These are phyloP conservation scores for Populus davidiana DNA, from an alignment of 345 rosid species.

Conservation along the genomic window DNA sequence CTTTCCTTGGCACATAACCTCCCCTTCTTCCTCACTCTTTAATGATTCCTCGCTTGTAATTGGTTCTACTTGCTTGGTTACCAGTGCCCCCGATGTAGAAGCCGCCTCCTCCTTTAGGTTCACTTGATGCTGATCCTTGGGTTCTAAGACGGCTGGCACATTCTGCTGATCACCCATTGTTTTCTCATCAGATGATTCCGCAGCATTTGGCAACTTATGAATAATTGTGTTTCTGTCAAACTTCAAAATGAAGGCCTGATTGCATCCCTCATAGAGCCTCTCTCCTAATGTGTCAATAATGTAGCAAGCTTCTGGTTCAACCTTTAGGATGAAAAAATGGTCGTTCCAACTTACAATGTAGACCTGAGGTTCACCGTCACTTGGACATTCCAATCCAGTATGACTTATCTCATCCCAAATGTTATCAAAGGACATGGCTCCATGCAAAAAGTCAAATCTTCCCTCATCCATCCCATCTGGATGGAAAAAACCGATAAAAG, in stretches of 20 bases:
- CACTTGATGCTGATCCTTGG: conserved; percentile 29
- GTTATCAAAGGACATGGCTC: conserved; percentile 89
- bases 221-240: conserved; percentile 63
- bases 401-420: conserved; percentile 89
- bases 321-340: conserved; percentile 86
- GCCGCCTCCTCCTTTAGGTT: conserved; percentile 35
- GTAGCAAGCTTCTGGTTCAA: conserved; percentile 81
- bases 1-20: conserved; percentile 68
- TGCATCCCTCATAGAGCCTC: conserved; percentile 91
- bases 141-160: conserved; percentile 24
- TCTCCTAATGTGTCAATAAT: conserved; percentile 94
- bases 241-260: conserved; percentile 88
- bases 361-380: conserved; percentile 47
- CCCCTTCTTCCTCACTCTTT: conserved; percentile 37
- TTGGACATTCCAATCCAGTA: conserved; percentile 41
- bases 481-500: conserved; percentile 88
- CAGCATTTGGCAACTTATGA: conserved; percentile 34
- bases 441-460: conserved; percentile 69
- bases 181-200: conserved; percentile 44
- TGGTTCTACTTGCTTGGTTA: conserved; percentile 24
- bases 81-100: conserved; percentile 17
- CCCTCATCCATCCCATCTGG: conserved; percentile 77
- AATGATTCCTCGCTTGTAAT: conserved; percentile 20
- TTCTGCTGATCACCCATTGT: conserved; percentile 33
- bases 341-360: conserved; percentile 99